phyloP scores from a whole-genome alignment of 2,329 filamentous ascomycete genomes.

The Penicillium nordicum region DNA sequence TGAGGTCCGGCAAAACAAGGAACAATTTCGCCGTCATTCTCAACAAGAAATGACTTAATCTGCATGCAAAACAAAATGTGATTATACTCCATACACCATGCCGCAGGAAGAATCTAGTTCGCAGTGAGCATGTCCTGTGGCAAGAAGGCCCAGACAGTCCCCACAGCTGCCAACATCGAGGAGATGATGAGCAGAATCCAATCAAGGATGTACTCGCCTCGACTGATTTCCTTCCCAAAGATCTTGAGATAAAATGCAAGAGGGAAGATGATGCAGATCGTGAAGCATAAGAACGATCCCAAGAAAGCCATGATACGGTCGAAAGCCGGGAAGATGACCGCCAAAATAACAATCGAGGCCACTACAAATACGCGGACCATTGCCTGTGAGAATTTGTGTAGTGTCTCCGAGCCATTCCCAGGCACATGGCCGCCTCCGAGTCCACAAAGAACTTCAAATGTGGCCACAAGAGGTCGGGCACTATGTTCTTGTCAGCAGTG shows the following conservation, averaged over 20 bases:
- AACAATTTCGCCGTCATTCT: constrained; percentile 91
- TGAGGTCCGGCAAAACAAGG: constrained; percentile 69
- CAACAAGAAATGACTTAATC: constrained; percentile 19
- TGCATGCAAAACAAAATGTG: background rate
- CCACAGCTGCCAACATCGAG: constrained; percentile 65
- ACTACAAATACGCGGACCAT: constrained; percentile 64
- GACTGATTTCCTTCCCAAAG: constrained; percentile 68
- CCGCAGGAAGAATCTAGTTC: constrained; percentile 8
- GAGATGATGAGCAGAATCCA: constrained; percentile 69
- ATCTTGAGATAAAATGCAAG: constrained; percentile 87
- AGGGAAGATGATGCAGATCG: constrained; percentile 89
- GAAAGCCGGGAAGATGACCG: constrained; percentile 72
- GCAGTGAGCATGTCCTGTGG: constrained; percentile 70
- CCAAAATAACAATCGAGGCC: constrained; percentile 70
- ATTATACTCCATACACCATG: background rate
- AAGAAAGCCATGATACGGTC: constrained; percentile 90
- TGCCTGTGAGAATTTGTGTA: constrained; percentile 57
- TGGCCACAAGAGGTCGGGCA: constrained; percentile 81
- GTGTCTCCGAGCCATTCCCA: constrained; percentile 42
- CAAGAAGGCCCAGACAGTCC: constrained; percentile 84
- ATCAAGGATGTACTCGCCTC: constrained; percentile 61
- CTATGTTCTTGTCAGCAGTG: constrained; percentile 34
- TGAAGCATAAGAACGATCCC: constrained; percentile 85
- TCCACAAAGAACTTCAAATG: constrained; percentile 74
- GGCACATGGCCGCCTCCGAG: constrained; percentile 55